Evolutionary conservation across 225 moss, liverwort and hornwort species (phyloP), one percentile per base, ranked within the genome.

Genomic region (Pseudisothecium myosuroides): DNA sequence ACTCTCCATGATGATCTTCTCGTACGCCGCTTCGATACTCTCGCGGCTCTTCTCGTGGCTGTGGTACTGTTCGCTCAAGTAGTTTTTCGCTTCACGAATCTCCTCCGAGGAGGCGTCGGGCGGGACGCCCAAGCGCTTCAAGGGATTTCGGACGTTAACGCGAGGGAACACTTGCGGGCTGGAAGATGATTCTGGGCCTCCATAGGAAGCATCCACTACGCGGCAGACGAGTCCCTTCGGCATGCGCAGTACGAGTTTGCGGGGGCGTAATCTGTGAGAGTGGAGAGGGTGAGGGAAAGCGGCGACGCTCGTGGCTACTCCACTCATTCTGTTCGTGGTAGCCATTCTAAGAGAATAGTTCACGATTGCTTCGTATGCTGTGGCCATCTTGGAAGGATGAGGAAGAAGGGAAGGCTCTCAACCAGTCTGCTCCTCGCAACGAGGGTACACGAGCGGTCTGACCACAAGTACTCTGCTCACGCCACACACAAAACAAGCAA

Each of bases 1-100:
- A 85, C 98, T 98, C 81, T 96, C 96, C 97, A 98, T 96, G 85
- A 98, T 97, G 67, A 98, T 98, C 86, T 96, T 97, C 84, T 98
- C 98, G 82, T 98, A 97, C 18, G 98, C 98, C 23, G 95, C 95
- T 91, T 98, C 98, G 62, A 98, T 96, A 11, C 95, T 78, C 88
- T 97, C 98, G 81, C 94, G 94, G 89, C 97, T 97, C 80, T 87
- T 95, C 87, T 98, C 97, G 84, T 98, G 96, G 78, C 41, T 92
- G 76, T 90, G 87, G 88, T 98, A 98, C 91, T 97, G 95, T 85
- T 89, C 91, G 6, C 93, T 82, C 27, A 98, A 80, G 72, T 95
- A 97, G 90, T 94, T 96, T 21, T 94, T 93, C 49, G 98, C 98
- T 87, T 97, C 97, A 23, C 93, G 93, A 77, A 98, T 95, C 86